Conservation (phyloP, 2,329 filamentous ascomycete species). For the Exophiala sp. region DNA sequence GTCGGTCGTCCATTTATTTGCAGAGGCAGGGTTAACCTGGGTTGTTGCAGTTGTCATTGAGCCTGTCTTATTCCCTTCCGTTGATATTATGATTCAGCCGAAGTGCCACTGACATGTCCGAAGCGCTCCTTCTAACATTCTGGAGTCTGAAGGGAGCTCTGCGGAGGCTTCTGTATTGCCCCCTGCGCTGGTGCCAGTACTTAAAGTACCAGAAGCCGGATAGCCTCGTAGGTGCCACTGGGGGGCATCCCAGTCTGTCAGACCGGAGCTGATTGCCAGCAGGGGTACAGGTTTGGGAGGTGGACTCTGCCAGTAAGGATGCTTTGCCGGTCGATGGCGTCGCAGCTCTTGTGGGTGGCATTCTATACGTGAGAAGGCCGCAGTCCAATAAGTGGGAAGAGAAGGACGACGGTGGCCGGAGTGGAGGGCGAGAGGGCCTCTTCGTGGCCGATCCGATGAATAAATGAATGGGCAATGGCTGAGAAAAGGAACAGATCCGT, state of each 20-base stretch:
- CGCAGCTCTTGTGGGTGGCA: background rate
- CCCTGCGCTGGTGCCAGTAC: conserved; percentile 1
- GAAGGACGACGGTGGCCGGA: no score
- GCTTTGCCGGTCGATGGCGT: background rate
- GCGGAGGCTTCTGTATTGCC: background rate
- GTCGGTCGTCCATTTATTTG: no score
- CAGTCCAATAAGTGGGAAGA: background rate
- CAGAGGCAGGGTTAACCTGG: no score
- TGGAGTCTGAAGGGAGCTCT: background rate
- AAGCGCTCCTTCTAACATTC: background rate
- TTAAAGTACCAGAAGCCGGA: background rate
- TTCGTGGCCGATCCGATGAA: background rate
- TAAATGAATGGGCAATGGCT: no score
- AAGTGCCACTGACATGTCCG: background rate
- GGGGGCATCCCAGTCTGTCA: conserved; percentile 1
- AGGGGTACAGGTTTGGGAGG: background rate
- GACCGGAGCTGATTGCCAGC: background rate
- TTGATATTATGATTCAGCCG: background rate
- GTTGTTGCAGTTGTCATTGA: no score
- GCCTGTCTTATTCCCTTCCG: no score
- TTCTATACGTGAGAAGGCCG: background rate
- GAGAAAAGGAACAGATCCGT: no score
- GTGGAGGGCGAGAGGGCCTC: background rate
- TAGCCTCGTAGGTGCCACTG: conserved; percentile 4
- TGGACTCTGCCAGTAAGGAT: background rate